Base-by-base conservation (phyloP, 148 eudicot species). In the Bassia scoparia region DNA sequence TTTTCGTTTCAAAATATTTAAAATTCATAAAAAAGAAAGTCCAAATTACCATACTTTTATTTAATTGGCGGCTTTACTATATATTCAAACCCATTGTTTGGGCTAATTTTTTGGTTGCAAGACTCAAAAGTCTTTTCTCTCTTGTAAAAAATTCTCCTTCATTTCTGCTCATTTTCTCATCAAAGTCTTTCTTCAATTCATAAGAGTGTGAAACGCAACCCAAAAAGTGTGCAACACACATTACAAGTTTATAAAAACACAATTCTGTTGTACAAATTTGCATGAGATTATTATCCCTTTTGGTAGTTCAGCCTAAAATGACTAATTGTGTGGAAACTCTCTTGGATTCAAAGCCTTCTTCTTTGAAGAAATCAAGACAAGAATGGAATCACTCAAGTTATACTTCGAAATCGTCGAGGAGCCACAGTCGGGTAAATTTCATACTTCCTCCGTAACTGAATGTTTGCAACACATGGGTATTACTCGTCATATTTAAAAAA, bases 331-430 rank as follows among this genome's bases (percentile, higher is more conserved):
- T 74, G 43, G 84, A 76, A 70, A 77, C 66, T 67, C 71, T 24
- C 46, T 74, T 75, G 76, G 88, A 81, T 27, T 68, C 74, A 49
- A 85, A 68, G 41, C 21, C 70, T 35, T 65, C 78, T 56, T 64
- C 80, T 56, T 79, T 34, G 82, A 85, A 74, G n/a, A 82, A 12
- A 64, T 76, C 21, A 91, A 73, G 97, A 85, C 69, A 81, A 70
- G 70, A 74, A 84, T 73, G 90, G 94, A 55, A 71, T 82, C 71
- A 81, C 75, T 23, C 89, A 79, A 70, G 79, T 86, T 31, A 10
- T 89, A 59, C 92, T 91, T 68, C 85, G 75, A 38, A 89, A 78
- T 69, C 63, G 83, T 6, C 79, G 80, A 0, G 97, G 97, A 0
- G 94, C 90, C 46, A 80, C 88, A 13, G 89, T 74, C 79, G 74